These are phyloP conservation scores for Trichocladium antarcticum DNA, from an alignment of 495 filamentous ascomycete species.

Conservation along the genomic window DNA sequence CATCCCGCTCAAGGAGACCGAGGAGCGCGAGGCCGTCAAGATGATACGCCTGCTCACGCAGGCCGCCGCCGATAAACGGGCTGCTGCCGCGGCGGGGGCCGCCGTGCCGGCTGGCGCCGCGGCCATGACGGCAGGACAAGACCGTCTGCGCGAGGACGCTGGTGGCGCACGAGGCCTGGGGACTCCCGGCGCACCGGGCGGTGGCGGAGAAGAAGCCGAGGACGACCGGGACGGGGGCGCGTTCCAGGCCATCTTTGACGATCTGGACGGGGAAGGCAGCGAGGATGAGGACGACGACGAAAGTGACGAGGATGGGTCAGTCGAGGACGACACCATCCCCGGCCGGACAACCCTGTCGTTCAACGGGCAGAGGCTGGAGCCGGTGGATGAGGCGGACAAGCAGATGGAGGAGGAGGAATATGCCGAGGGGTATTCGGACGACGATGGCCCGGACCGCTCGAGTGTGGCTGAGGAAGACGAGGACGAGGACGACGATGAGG, in stretches of 20 bases:
- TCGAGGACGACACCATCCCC: not conserved
- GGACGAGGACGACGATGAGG: slow-evolving; percentile 11
- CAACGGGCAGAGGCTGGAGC: slow-evolving; percentile 1
- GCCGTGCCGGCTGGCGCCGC: not conserved
- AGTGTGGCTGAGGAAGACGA: slow-evolving; percentile 16
- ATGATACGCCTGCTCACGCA: slow-evolving; percentile 22
- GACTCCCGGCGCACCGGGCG: no score
- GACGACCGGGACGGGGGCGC: slow-evolving; percentile 1
- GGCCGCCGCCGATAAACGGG: not conserved
- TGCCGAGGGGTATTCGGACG: slow-evolving; percentile 10
- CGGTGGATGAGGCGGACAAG: slow-evolving; percentile 10
- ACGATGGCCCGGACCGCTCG: slow-evolving; percentile 12
- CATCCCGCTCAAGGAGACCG: slow-evolving; percentile 29
- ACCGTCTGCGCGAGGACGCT: no score
- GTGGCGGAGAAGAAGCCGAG: slow-evolving; percentile 11
- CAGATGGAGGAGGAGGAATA: slow-evolving; percentile 11
- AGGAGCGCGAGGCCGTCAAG: slow-evolving; percentile 25
- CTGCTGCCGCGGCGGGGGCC: not conserved
- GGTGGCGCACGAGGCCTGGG: no score
- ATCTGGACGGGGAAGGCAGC: slow-evolving; percentile 15
- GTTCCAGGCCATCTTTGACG: slow-evolving; percentile 14
- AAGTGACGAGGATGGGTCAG: not conserved
- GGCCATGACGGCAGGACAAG: no score
- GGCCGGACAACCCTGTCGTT: not conserved
- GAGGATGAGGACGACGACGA: slow-evolving; percentile 10